Percentiles rank a stretch among this genome's conserved stretches.
Evolutionary conservation across 1,139 yeast genomes (phyloP).

Genomic region (Yamadazyma diddensiae): DNA sequence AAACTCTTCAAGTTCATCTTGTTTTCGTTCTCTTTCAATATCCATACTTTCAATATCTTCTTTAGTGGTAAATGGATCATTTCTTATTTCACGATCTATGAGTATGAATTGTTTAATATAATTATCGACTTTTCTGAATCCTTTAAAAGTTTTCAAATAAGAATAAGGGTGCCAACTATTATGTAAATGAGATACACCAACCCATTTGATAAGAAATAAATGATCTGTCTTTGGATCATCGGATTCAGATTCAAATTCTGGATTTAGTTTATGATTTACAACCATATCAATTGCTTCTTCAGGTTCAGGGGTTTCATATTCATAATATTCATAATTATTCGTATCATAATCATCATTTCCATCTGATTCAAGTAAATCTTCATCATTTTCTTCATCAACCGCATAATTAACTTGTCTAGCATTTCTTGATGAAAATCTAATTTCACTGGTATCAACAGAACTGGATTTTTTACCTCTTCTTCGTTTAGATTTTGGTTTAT

Average conservation of each 20-base stretch:
- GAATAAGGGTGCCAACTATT: conserved; percentile 89
- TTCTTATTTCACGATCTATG: conserved; percentile 70
- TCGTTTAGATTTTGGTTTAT: conserved; percentile 17
- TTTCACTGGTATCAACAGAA: conserved; percentile 23
- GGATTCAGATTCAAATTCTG: conserved; percentile 35
- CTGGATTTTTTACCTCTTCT: conserved; percentile 10
- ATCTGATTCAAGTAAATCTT: conserved; percentile 55
- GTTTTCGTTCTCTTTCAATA: conserved; percentile 77
- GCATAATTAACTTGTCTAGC: conserved; percentile 70
- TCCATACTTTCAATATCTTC: conserved; percentile 95
- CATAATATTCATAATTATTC: conserved; percentile 29
- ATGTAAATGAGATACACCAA: conserved; percentile 83
- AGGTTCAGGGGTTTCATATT: conserved; percentile 41
- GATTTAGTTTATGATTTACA: conserved; percentile 48
- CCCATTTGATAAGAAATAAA: conserved; percentile 81
- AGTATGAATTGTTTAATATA: conserved; percentile 77
- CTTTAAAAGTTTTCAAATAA: conserved; percentile 56
- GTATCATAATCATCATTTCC: conserved; percentile 24
- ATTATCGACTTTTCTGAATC: conserved; percentile 84
- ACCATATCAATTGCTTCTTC: conserved; percentile 48
- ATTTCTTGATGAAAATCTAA: conserved; percentile 78
- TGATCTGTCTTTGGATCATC: conserved; percentile 59
- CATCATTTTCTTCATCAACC: conserved; percentile 70
- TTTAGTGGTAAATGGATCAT: conserved; percentile 75
- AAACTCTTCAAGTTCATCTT: conserved; percentile 82